Evolutionary conservation across 176 grass and related monocot species (phyloP).

Genomic region (Zoysia pacifica): DNA sequence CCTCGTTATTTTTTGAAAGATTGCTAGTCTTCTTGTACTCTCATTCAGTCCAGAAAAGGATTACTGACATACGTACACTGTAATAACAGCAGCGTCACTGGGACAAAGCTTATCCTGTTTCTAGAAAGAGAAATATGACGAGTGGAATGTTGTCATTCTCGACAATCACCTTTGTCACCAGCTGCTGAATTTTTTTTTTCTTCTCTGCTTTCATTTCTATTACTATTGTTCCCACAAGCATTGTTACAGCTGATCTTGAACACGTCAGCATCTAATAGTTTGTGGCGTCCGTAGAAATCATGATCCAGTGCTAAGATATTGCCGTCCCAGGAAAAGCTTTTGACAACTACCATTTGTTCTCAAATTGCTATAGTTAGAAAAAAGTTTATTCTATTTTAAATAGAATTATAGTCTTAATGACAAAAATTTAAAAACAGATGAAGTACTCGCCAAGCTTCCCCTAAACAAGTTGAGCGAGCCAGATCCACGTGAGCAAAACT

Average conservation of each 20-base stretch:
- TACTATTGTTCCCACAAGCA: background rate
- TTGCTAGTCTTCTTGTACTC: background rate
- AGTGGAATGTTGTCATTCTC: slow-evolving; percentile 22
- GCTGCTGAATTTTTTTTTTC: background rate
- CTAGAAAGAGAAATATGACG: slow-evolving; percentile 3
- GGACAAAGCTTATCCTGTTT: slow-evolving; percentile 1
- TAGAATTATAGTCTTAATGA: too few species aligned
- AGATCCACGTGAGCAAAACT: too few species aligned
- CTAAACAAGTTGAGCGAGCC: too few species aligned
- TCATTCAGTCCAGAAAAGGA: too few species aligned
- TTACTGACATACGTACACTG: slow-evolving; percentile 3
- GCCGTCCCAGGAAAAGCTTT: too few species aligned
- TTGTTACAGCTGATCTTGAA: slow-evolving; percentile 5
- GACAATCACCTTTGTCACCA: background rate
- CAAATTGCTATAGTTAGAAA: too few species aligned
- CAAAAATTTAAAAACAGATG: too few species aligned
- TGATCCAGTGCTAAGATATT: background rate
- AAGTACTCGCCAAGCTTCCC: too few species aligned
- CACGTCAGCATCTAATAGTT: slow-evolving; percentile 2
- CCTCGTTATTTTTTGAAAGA: background rate
- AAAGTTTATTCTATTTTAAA: too few species aligned
- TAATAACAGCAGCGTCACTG: background rate
- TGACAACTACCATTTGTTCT: too few species aligned
- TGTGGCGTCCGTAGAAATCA: slow-evolving; percentile 1
- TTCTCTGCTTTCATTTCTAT: background rate